phyloP scores from a whole-genome alignment of 345 rosid genomes.

The Pistacia atlantica region DNA sequence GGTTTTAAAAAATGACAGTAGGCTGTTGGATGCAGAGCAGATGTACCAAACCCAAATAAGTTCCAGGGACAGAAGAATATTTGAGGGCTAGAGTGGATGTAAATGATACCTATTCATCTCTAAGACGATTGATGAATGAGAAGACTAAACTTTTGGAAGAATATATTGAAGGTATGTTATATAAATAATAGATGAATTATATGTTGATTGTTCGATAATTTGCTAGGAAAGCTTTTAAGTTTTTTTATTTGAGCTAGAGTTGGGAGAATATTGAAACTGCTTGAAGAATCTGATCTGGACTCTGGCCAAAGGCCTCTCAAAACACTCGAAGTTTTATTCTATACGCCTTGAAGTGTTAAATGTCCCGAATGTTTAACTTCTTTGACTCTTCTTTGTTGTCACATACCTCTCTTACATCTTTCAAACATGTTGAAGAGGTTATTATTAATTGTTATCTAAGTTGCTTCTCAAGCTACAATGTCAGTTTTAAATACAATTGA shows the following conservation, averaged over 20 bases:
- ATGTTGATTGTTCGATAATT: background rate
- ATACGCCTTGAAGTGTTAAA: background rate
- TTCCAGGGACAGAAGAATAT: background rate
- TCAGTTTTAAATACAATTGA: too few relatives aligned
- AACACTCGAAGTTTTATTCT: background rate
- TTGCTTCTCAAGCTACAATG: too few relatives aligned
- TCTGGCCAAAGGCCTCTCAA: background rate
- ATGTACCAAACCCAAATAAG: background rate
- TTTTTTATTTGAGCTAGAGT: background rate
- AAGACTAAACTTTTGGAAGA: background rate
- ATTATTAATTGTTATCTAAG: too few relatives aligned
- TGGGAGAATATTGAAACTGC: background rate
- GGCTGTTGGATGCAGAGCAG: slow-evolving; percentile 1
- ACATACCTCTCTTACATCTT: background rate
- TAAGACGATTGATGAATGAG: slow-evolving; percentile 17
- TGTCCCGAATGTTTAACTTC: background rate
- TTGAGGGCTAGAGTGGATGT: background rate
- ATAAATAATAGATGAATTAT: background rate
- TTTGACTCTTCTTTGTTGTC: background rate
- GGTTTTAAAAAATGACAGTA: background rate
- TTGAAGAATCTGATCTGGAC: background rate
- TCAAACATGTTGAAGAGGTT: background rate
- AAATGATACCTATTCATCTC: background rate
- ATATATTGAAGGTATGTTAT: slow-evolving; percentile 16
- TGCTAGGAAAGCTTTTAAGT: background rate